Conservation (phyloP, 1,139 yeast species). For the Diutina neorugosa region DNA sequence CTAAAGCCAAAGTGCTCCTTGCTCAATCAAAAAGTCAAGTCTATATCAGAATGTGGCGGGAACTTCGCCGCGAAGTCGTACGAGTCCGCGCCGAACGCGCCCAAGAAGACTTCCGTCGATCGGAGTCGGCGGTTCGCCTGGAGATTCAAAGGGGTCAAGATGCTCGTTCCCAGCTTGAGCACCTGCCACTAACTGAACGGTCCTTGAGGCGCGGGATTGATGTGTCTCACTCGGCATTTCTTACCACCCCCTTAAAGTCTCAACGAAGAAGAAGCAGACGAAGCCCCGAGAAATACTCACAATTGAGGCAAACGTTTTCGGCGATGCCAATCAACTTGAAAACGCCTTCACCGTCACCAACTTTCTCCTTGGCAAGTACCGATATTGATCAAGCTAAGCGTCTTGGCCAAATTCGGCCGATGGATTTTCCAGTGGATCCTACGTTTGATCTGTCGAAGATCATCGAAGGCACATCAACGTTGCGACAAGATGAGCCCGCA, state of each 20-base stretch:
- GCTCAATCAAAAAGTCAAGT: neutral
- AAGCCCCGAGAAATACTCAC: neutral
- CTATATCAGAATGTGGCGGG: neutral
- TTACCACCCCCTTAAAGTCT: neutral
- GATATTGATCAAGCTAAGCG: neutral
- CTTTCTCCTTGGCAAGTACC: neutral
- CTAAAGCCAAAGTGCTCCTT: neutral
- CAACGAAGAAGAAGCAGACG: neutral
- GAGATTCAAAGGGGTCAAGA: neutral
- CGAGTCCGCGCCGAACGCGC: neutral
- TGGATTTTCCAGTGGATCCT: neutral
- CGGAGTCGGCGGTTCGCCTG: neutral
- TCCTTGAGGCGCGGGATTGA: neutral
- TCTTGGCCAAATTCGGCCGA: neutral
- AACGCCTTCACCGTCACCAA: neutral
- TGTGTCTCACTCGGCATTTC: neutral
- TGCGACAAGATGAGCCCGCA: no score
- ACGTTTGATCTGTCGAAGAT: neutral
- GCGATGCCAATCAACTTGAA: neutral
- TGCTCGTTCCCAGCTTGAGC: neutral
- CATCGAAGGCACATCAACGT: neutral
- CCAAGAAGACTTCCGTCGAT: neutral
- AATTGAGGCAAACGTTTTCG: neutral
- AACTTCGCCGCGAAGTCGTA: neutral
- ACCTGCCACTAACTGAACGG: neutral